A percentile compares a stretch with the other conserved stretches of the same genome.
Evolutionary conservation across 176 grass and related monocot genomes (phyloP).

Genomic region (Carex scoparia): DNA sequence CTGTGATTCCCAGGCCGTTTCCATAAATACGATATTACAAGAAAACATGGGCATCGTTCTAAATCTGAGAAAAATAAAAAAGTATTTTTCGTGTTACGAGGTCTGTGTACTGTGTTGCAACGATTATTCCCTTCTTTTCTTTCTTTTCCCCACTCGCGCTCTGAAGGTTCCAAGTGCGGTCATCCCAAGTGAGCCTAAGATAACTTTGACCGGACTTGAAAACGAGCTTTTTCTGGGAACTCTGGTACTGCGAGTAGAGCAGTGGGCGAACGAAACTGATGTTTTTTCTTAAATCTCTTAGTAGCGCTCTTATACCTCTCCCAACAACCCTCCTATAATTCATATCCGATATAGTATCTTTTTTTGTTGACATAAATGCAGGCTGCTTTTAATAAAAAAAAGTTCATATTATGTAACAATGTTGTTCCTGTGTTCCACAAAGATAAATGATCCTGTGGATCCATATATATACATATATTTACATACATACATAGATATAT

Average conservation of each 20-base stretch:
- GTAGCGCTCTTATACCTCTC: neutral
- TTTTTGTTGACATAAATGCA: conserved; percentile 7
- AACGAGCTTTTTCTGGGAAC: conserved; percentile 3
- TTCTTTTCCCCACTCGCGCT: conserved; percentile 14
- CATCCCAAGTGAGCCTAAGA: conserved; percentile 23
- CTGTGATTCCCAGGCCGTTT: conserved; percentile 16
- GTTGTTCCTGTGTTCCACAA: too few species aligned
- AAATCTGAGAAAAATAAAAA: neutral
- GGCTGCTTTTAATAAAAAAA: neutral
- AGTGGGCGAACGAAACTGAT: conserved; percentile 16
- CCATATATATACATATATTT: too few species aligned
- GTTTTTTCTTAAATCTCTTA: neutral
- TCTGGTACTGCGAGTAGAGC: conserved; percentile 3
- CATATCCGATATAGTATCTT: neutral
- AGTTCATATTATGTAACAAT: neutral
- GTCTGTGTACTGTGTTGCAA: conserved; percentile 26
- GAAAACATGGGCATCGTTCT: neutral
- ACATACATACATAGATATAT: too few species aligned
- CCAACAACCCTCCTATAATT: neutral
- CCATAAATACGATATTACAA: conserved; percentile 1
- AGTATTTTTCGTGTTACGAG: conserved; percentile 22
- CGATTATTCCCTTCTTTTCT: conserved; percentile 32
- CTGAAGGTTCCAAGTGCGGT: conserved; percentile 27
- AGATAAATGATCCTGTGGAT: too few species aligned
- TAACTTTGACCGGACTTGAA: conserved; percentile 22